A percentile compares a stretch with the other conserved stretches of the same genome.
phyloP scores from a whole-genome alignment of 345 rosid genomes.

The Eucalyptus erythrocorys region DNA sequence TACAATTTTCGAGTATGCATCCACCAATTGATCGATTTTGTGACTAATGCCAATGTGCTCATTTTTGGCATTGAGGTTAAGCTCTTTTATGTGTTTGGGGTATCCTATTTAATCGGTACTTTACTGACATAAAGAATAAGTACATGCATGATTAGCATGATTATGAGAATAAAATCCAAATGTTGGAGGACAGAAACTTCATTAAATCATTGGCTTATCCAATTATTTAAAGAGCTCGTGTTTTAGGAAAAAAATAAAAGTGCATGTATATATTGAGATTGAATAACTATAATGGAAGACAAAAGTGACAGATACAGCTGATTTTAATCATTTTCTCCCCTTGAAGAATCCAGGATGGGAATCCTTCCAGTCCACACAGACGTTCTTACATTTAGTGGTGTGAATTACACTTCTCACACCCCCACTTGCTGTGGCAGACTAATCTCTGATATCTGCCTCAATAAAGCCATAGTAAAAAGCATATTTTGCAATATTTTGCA shows the following conservation, averaged over 20 bases:
- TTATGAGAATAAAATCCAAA: neutral
- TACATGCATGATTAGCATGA: neutral
- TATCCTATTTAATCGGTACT: neutral
- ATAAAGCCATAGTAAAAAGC: neutral
- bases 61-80: neutral
- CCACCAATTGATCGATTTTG: neutral
- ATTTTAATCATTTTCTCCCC: neutral
- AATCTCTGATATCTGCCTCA: neutral
- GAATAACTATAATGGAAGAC: neutral
- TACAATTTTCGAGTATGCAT: neutral
- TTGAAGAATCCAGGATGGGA: neutral
- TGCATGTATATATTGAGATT: neutral
- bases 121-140: neutral
- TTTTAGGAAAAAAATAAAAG: neutral
- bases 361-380: neutral
- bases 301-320: neutral
- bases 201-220: neutral
- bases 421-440: neutral
- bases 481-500: constrained; percentile 5
- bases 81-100: neutral
- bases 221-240: neutral
- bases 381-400: neutral
- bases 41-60: neutral
- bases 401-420: neutral
- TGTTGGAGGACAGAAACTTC: neutral